Evolutionary conservation across 768 basidiomycete species (phyloP).

Genomic region (Gelatoporia subvermispora): DNA sequence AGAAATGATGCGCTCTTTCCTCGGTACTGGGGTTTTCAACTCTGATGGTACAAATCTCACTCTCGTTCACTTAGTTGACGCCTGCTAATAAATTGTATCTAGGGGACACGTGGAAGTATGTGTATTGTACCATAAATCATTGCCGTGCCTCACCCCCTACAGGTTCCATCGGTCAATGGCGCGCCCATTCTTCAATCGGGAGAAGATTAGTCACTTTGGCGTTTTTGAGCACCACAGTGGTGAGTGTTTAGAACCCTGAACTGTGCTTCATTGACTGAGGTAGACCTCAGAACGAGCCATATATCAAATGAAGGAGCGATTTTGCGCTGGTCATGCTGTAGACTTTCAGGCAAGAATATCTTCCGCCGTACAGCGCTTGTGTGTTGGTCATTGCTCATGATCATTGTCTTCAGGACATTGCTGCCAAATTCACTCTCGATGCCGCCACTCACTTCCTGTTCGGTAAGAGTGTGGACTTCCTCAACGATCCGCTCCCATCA

Average conservation of each 20-base stretch:
- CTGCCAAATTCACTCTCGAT: slow-evolving; percentile 47
- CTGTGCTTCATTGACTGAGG: neutral
- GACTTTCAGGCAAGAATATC: slow-evolving; percentile 33
- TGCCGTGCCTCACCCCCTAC: neutral
- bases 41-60: slow-evolving; percentile 28
- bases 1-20: slow-evolving; percentile 17
- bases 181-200: slow-evolving; percentile 36
- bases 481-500: slow-evolving; percentile 33
- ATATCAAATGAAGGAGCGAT: slow-evolving; percentile 26
- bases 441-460: slow-evolving; percentile 52
- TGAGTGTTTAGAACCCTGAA: neutral
- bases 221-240: slow-evolving; percentile 26
- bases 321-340: slow-evolving; percentile 32
- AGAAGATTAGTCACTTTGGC: slow-evolving; percentile 36
- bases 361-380: slow-evolving; percentile 14
- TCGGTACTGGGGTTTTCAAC: slow-evolving; percentile 37
- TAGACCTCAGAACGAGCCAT: slow-evolving; percentile 18
- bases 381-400: neutral
- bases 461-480: slow-evolving; percentile 36
- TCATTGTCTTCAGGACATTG: slow-evolving; percentile 30
- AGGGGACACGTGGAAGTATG: no score
- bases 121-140: neutral
- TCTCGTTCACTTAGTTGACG: neutral
- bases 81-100: neutral
- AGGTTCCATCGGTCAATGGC: slow-evolving; percentile 41